phyloP scores from a whole-genome alignment of 2,329 filamentous ascomycete species.

The Podosphaera aphanis region DNA sequence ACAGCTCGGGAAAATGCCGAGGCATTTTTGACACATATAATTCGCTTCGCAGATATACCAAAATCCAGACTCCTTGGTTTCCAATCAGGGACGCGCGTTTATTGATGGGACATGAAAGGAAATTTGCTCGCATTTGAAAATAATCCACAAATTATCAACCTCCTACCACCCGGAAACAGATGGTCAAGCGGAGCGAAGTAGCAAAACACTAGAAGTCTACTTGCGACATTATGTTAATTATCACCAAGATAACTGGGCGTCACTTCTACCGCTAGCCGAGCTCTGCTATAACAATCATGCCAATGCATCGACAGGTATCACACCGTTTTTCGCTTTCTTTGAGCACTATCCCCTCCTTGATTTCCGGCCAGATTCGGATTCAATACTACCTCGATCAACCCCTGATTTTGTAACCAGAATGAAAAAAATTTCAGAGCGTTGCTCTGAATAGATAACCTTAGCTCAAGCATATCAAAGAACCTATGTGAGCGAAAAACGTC shows the following conservation, averaged over 20 bases:
- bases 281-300: neutral
- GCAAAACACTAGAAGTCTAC: neutral
- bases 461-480: neutral
- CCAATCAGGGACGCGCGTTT: neutral
- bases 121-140: too few relatives aligned
- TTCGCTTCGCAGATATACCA: conserved; percentile 5
- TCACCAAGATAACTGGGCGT: neutral
- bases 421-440: neutral
- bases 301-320: neutral
- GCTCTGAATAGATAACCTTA: neutral
- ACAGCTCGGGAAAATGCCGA: neutral
- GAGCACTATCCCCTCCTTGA: neutral
- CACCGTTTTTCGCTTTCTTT: neutral
- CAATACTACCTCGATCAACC: neutral
- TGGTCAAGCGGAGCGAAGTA: neutral
- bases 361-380: neutral
- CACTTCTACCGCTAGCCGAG: neutral
- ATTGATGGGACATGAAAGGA: neutral
- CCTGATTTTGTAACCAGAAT: neutral
- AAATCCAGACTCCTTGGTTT: neutral
- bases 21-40: conserved; percentile 9
- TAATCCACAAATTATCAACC: neutral
- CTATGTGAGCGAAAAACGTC: neutral
- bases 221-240: conserved; percentile 1
- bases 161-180: neutral